phyloP scores from a whole-genome alignment of 495 filamentous ascomycete species.

The Trichoderma virens region DNA sequence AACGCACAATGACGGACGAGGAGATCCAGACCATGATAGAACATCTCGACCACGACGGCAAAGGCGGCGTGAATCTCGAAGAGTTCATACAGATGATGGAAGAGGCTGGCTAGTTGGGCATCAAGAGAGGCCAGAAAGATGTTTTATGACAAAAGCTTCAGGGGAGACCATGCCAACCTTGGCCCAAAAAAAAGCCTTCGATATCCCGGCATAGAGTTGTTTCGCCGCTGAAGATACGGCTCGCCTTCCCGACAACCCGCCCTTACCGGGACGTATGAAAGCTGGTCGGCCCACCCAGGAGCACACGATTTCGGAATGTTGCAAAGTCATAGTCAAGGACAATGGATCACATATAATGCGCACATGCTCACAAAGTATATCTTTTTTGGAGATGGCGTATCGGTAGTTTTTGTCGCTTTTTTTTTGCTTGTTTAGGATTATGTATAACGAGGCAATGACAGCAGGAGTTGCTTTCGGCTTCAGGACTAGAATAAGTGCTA shows the following conservation, averaged over 20 bases:
- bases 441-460: neutral
- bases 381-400: conserved; percentile 7
- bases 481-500: neutral
- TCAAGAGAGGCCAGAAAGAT: conserved; percentile 5
- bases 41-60: conserved; percentile 87
- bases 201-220: neutral
- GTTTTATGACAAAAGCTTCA: neutral
- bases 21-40: conserved; percentile 89
- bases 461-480: neutral
- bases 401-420: neutral
- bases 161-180: neutral
- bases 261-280: neutral
- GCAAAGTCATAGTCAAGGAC: neutral
- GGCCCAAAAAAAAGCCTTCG: neutral
- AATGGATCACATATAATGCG: conserved; percentile 4
- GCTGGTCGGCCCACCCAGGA: neutral
- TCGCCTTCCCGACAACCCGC: neutral
- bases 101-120: conserved; percentile 43
- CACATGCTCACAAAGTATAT: neutral
- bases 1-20: conserved; percentile 62
- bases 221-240: neutral
- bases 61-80: conserved; percentile 72
- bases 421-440: neutral
- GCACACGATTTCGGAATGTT: neutral
- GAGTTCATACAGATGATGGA: conserved; percentile 55